phyloP scores from a whole-genome alignment of 2,329 filamentous ascomycete species.

The Phialophora verrucosa region DNA sequence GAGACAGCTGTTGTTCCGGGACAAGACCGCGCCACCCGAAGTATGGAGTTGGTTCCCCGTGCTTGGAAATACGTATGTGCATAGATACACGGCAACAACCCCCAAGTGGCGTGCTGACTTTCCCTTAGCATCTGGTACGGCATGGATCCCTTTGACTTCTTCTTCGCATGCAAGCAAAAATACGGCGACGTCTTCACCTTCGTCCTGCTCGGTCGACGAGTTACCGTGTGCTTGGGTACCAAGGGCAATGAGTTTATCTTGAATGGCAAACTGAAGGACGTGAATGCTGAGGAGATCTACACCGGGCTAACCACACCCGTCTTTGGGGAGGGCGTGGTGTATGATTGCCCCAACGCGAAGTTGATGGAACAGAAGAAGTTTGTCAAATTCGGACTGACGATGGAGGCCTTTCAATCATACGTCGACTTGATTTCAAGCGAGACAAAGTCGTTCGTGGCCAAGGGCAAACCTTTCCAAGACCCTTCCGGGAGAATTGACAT shows the following conservation, averaged over 20 bases:
- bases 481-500: constrained; percentile 66
- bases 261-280: constrained; percentile 88
- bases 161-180: constrained; percentile 74
- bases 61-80: constrained; percentile 48
- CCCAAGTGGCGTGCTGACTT: not conserved
- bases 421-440: constrained; percentile 79
- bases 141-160: constrained; percentile 76
- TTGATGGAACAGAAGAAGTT: constrained; percentile 96
- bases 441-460: constrained; percentile 65
- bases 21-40: constrained; percentile 78
- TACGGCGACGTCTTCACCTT: constrained; percentile 93
- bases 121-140: constrained; percentile 47
- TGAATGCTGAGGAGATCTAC: constrained; percentile 91
- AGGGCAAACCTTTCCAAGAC: constrained; percentile 63
- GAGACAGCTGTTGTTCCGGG: constrained; percentile 78
- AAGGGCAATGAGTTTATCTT: constrained; percentile 91
- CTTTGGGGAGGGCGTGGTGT: constrained; percentile 73
- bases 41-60: constrained; percentile 80
- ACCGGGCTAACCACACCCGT: constrained; percentile 72
- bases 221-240: constrained; percentile 81
- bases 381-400: constrained; percentile 68
- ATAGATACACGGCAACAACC: not conserved
- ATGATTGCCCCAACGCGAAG: constrained; percentile 89
- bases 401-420: constrained; percentile 68
- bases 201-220: constrained; percentile 83